Evolutionary conservation across 2,329 filamentous ascomycete species (phyloP).

Genomic region (Penicillium thymicola): DNA sequence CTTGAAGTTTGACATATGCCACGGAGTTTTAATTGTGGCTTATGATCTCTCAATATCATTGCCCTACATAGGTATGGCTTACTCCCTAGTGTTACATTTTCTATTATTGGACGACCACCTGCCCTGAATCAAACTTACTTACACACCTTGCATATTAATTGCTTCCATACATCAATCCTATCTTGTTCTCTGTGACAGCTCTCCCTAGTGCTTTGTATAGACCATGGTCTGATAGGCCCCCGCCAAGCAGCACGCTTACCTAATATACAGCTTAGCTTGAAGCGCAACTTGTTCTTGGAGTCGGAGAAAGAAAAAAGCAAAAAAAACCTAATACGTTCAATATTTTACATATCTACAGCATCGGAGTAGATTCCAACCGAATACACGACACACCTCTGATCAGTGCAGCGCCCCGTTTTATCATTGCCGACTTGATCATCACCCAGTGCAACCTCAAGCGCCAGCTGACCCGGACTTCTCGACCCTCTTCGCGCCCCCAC

Average conservation of each 20-base stretch:
- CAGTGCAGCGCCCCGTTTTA: conserved; percentile 2
- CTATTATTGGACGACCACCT: neutral
- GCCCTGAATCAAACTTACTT: neutral
- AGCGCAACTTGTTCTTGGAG: conserved; percentile 14
- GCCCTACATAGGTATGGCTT: neutral
- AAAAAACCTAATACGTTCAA: neutral
- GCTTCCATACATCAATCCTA: neutral
- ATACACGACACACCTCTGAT: neutral
- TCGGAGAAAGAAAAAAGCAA: conserved; percentile 3
- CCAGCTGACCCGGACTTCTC: neutral
- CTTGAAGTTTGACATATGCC: neutral
- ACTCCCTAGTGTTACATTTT: neutral
- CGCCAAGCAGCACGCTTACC: conserved; percentile 6
- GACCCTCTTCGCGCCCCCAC: neutral
- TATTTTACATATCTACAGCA: conserved; percentile 3
- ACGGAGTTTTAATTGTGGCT: neutral
- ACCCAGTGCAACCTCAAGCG: conserved; percentile 18
- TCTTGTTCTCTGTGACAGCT: neutral
- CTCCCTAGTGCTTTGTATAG: conserved; percentile 9
- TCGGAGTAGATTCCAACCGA: conserved; percentile 6
- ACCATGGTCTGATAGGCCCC: conserved; percentile 7
- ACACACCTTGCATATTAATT: neutral
- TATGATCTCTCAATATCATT: neutral
- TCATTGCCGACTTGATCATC: conserved; percentile 17
- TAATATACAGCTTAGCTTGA: conserved; percentile 14